phyloP scores from a whole-genome alignment of 2,329 filamentous ascomycete species.

The Colletotrichum lentis region DNA sequence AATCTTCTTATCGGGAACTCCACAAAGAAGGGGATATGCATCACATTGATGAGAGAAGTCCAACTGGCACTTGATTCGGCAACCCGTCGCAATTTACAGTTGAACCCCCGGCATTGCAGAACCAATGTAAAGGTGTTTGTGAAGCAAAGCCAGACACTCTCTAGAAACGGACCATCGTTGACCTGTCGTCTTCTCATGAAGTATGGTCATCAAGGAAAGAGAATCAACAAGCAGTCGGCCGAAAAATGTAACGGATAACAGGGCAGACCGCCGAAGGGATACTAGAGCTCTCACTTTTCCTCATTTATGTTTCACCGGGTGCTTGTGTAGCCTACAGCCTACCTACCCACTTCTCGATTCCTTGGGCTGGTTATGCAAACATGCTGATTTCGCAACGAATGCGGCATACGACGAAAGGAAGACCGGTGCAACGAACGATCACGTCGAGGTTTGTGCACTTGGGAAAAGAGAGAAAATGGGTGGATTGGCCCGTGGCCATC shows the following conservation, averaged over 20 bases:
- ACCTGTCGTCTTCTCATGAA: background rate
- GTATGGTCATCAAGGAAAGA: background rate
- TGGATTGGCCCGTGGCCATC: too few species aligned
- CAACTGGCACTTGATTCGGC: background rate
- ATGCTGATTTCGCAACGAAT: background rate
- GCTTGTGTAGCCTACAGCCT: background rate
- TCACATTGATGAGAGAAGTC: background rate
- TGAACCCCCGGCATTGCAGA: too few species aligned
- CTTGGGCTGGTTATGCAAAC: background rate
- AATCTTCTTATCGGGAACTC: conserved; percentile 28
- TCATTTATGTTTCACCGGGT: background rate
- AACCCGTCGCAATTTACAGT: too few species aligned
- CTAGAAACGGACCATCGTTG: background rate
- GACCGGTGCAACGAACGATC: background rate
- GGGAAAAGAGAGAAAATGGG: too few species aligned
- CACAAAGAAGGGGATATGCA: conserved; percentile 9
- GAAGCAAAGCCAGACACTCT: too few species aligned
- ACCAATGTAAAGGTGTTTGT: too few species aligned
- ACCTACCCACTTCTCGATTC: background rate
- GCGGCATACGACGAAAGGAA: background rate
- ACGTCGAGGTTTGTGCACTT: too few species aligned
- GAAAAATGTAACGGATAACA: background rate
- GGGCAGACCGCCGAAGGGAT: background rate
- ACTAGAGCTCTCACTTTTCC: background rate
- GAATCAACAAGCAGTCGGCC: background rate